Conservation (phyloP, 345 rosid species). For the Brassica nigra region DNA sequence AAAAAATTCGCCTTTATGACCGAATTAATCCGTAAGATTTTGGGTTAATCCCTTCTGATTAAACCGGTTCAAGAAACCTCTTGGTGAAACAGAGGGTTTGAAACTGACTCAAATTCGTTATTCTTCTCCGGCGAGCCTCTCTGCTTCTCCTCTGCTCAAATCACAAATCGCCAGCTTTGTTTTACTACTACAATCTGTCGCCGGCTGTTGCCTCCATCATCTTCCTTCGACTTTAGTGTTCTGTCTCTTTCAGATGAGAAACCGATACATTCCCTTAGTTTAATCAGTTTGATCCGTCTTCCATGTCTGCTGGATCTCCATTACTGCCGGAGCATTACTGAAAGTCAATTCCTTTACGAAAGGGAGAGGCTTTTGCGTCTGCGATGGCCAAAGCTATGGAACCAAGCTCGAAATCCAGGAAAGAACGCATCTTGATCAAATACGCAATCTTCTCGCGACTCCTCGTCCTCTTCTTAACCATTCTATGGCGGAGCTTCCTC, state of each 20-base stretch:
- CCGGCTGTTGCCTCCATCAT: not conserved
- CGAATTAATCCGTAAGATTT: no score
- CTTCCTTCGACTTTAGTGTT: not conserved
- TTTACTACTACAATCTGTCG: not conserved
- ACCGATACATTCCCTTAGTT: not conserved
- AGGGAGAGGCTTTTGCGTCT: not conserved
- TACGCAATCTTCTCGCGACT: slow-evolving; percentile 60
- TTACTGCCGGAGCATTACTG: not conserved
- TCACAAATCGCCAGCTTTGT: slow-evolving; percentile 1
- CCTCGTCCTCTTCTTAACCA: slow-evolving; percentile 51
- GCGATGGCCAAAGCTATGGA: slow-evolving; percentile 21
- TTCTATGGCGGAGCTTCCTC: slow-evolving; percentile 69
- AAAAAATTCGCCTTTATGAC: no score
- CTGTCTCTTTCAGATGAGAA: slow-evolving; percentile 5
- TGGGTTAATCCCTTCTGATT: not conserved
- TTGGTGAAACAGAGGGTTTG: not conserved
- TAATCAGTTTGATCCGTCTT: slow-evolving; percentile 9
- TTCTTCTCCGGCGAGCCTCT: slow-evolving; percentile 6
- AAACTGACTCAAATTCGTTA: not conserved
- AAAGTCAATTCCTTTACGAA: not conserved
- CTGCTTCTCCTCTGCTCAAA: slow-evolving; percentile 4
- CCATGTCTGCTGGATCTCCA: not conserved
- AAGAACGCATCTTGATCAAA: slow-evolving; percentile 50
- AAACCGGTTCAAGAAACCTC: slow-evolving; percentile 6
- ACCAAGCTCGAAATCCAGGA: slow-evolving; percentile 21